Percentiles rank a stretch among this genome's conserved stretches.
Conservation (phyloP, 176 grass and related monocot genomes). For the Rhipidocladum racemiflorum region DNA sequence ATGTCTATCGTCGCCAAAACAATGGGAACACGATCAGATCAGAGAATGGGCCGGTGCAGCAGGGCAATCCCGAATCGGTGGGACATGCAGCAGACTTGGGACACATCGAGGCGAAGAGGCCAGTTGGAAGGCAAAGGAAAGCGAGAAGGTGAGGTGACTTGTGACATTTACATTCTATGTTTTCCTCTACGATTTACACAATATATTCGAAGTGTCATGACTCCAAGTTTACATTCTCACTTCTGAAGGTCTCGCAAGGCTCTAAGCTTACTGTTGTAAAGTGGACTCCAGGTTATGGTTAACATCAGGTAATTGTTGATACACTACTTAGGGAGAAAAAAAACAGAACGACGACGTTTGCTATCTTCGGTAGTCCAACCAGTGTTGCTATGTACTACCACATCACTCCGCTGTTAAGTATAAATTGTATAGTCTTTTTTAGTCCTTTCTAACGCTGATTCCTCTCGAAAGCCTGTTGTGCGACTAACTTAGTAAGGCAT, state of each 20-base stretch:
- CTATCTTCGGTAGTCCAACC: not conserved
- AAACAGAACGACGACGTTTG: not conserved
- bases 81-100: not conserved
- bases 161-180: not conserved
- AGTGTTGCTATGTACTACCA: not conserved
- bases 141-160: constrained; percentile 5
- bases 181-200: not conserved
- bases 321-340: not conserved
- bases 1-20: not conserved
- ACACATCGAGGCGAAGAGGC: constrained; percentile 6
- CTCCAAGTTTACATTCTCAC: not conserved
- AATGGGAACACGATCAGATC: not conserved
- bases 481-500: not conserved
- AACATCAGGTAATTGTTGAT: not conserved
- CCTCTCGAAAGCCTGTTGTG: too few relatives aligned
- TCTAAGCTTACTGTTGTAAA: not conserved
- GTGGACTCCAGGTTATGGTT: not conserved
- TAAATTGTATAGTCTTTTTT: not conserved
- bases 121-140: constrained; percentile 28
- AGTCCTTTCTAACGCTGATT: not conserved
- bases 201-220: not conserved
- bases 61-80: not conserved
- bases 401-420: not conserved
- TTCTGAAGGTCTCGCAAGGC: not conserved
- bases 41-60: not conserved